Conservation (phyloP, 805 yeast genomes). For the Saturnispora bothae region DNA sequence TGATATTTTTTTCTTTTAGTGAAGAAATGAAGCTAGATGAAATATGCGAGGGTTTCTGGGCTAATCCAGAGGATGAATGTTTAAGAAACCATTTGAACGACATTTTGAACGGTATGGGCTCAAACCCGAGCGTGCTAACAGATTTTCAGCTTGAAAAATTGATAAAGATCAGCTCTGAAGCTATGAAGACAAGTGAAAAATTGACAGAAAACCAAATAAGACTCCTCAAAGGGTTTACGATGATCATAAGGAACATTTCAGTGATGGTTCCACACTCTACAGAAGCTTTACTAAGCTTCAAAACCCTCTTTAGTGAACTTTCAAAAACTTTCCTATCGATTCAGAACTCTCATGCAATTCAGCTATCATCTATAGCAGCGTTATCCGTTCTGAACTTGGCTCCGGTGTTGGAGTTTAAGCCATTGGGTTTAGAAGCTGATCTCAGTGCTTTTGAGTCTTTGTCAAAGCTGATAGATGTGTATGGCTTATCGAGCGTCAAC, state of each 20-base stretch:
- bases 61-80: not conserved
- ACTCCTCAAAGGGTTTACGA: constrained; percentile 17
- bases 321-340: not conserved
- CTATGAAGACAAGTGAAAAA: constrained; percentile 26
- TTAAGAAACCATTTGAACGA: not conserved
- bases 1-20: not conserved
- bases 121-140: constrained; percentile 34
- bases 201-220: constrained; percentile 8
- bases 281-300: not conserved
- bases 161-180: constrained; percentile 59
- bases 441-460: not conserved
- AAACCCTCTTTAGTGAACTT: not conserved
- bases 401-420: constrained; percentile 1
- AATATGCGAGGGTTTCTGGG: not conserved
- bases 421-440: not conserved
- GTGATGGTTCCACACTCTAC: constrained; percentile 7
- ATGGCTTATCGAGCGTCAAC: constrained; percentile 1
- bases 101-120: not conserved
- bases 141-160: constrained; percentile 92
- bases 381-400: constrained; percentile 7
- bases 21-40: not conserved
- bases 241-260: constrained; percentile 18
- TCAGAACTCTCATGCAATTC: not conserved
- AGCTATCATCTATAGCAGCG: constrained; percentile 1
- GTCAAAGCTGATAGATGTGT: constrained; percentile 1